Evolutionary conservation across 345 rosid species (phyloP).

Genomic region (Aethionema arabicum): DNA sequence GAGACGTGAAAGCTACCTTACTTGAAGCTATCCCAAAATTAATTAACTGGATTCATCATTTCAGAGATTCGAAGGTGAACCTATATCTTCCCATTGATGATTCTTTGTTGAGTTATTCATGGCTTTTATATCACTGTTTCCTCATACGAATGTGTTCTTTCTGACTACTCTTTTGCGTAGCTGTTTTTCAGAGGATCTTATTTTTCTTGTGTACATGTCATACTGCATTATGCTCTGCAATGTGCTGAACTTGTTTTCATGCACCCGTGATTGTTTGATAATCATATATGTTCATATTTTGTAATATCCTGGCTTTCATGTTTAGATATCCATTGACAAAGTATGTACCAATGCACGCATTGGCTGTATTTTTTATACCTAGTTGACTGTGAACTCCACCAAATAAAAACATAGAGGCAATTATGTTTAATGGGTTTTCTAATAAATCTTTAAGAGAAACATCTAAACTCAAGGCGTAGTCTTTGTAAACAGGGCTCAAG

Average conservation of each 20-base stretch:
- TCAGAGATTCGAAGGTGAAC: constrained; percentile 68
- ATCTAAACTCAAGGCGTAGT: constrained; percentile 24
- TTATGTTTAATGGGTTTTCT: constrained; percentile 13
- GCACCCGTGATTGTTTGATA: constrained; percentile 15
- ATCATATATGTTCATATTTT: not conserved
- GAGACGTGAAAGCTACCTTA: constrained; percentile 64
- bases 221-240: constrained; percentile 5
- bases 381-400: constrained; percentile 2
- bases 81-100: constrained; percentile 23
- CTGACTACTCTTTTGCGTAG: constrained; percentile 20
- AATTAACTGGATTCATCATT: constrained; percentile 63
- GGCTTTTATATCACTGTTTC: constrained; percentile 18
- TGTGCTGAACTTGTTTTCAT: constrained; percentile 24
- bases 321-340: constrained; percentile 6
- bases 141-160: constrained; percentile 2
- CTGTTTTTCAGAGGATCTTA: not conserved
- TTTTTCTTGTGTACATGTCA: constrained; percentile 1
- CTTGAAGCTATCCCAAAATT: constrained; percentile 71
- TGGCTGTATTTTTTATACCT: constrained; percentile 2
- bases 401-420: constrained; percentile 11
- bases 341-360: not conserved
- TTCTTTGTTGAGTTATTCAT: constrained; percentile 22
- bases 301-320: constrained; percentile 11
- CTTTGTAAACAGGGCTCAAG: constrained; percentile 49
- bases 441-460: constrained; percentile 11